phyloP scores from a whole-genome alignment of 192 early-diverging fungal genomes.

The Kappamyces sp. region DNA sequence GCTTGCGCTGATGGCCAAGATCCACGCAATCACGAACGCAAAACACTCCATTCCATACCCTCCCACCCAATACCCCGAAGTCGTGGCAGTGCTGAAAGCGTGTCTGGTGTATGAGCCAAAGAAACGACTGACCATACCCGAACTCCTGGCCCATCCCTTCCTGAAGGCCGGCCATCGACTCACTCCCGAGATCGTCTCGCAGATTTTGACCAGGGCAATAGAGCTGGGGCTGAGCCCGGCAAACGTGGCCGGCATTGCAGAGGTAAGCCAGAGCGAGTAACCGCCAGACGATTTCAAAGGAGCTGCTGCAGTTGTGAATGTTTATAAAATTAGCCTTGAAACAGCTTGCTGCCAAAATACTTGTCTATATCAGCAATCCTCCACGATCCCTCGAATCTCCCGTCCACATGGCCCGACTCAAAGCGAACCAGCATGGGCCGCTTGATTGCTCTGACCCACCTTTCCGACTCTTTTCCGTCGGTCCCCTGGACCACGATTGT shows the following conservation, averaged over 20 bases:
- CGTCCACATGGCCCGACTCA: constrained; percentile 3
- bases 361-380: constrained; percentile 17
- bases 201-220: constrained; percentile 2
- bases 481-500: background rate
- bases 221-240: background rate
- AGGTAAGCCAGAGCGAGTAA: background rate
- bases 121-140: constrained; percentile 59
- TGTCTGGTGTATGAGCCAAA: constrained; percentile 68
- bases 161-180: constrained; percentile 16
- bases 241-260: background rate
- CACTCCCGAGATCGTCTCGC: background rate
- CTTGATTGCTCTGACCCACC: constrained; percentile 1
- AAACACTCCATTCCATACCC: constrained; percentile 63
- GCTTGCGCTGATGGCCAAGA: constrained; percentile 56
- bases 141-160: constrained; percentile 45
- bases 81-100: constrained; percentile 54
- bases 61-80: constrained; percentile 28
- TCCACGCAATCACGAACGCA: constrained; percentile 67
- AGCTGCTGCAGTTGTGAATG: background rate
- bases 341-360: background rate
- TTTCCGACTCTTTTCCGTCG: background rate
- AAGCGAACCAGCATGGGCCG: constrained; percentile 7
- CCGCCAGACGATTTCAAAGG: background rate
- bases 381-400: constrained; percentile 2
- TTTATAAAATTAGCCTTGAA: constrained; percentile 3